Evolutionary conservation across 2,329 filamentous ascomycete genomes (phyloP), one percentile per base, ranked within the genome.

Genomic region (Penicillium sp.): DNA sequence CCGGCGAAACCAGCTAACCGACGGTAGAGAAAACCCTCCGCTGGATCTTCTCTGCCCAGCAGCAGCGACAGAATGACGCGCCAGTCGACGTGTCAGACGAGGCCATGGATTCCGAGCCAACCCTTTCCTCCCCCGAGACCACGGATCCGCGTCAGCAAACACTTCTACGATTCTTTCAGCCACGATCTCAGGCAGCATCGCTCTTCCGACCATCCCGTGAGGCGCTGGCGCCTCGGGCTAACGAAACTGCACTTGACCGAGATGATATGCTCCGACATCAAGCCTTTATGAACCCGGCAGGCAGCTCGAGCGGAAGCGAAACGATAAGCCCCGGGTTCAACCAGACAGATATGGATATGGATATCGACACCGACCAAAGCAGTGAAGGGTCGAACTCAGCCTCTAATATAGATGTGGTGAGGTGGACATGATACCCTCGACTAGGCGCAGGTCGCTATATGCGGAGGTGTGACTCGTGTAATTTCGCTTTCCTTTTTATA

Each of bases 21-120:
- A 20, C 37, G 40, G 13, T 49, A 72, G 69, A 68, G 39, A 71
- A 71, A 51, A 72, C 69, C 13, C 60, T 72, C 20, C 63, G 65
- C 26, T 69, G 69, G 65, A 63, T 72, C 7, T 72, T 65, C 49
- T 67, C 67, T 22, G 69, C 69, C 6, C 69, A 70, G 44, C 64
- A 65, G 47, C 56, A 64, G 36, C 16, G 55, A 20, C 56, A 58
- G 13, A 40, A 44, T 24, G 34, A 48, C 3, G 36, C 55, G 9
- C 20, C 51, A 13, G 54, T 51, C 16, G 57, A 49, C 39, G 51
- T 27, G 44, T 52, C 35, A n/a, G 51, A 64, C 18, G 58, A 65
- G 42, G 38, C 51, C 9, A 59, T 62, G 49, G 57, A 65, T n/a
- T 46, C 56, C 22, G 57, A 59, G 34, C 28, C 57, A 5, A 47